Evolutionary conservation across 2,329 filamentous ascomycete species (phyloP).

Genomic region (Simplicillium aogashimaense): DNA sequence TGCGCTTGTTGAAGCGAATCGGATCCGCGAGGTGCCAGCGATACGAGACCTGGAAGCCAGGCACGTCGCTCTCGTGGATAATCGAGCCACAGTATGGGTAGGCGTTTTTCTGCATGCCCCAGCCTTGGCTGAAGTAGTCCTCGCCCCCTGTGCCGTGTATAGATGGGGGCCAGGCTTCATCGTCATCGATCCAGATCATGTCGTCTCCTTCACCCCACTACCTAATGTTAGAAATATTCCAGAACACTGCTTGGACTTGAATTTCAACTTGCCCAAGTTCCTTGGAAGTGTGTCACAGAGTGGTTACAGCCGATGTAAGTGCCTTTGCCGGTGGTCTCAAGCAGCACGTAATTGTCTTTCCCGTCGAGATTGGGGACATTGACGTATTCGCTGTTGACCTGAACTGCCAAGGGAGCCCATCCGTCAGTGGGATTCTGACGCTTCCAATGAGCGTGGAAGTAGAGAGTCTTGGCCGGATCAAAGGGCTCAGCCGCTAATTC

Average conservation of each 20-base stretch:
- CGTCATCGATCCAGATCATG: conserved; percentile 24
- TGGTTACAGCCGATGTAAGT: conserved; percentile 22
- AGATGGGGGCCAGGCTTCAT: conserved; percentile 19
- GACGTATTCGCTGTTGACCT: conserved; percentile 21
- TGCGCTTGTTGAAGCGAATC: conserved; percentile 19
- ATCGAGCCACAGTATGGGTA: conserved; percentile 21
- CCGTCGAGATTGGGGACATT: conserved; percentile 19
- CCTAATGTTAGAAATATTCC: too few relatives aligned
- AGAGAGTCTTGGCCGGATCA: conserved; percentile 15
- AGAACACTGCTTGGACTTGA: too few relatives aligned
- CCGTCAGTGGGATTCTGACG: conserved; percentile 21
- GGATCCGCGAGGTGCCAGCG: conserved; percentile 22
- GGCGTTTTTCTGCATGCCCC: conserved; percentile 25
- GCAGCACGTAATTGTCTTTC: conserved; percentile 17
- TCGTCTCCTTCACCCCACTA: conserved; percentile 22
- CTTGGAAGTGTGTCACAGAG: conserved; percentile 19
- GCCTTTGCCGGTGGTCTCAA: conserved; percentile 19
- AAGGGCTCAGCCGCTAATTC: conserved; percentile 16
- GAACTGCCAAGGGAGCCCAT: conserved; percentile 18
- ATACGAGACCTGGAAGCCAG: conserved; percentile 19
- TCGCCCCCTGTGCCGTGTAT: conserved; percentile 23
- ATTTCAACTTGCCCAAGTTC: conserved; percentile 13
- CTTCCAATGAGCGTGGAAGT: conserved; percentile 22
- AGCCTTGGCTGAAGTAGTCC: conserved; percentile 22
- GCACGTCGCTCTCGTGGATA: conserved; percentile 21